Percentiles rank a stretch among this genome's conserved stretches.
Conservation (phyloP, 1,284 basidiomycete genomes). For the Boletus smithii region DNA sequence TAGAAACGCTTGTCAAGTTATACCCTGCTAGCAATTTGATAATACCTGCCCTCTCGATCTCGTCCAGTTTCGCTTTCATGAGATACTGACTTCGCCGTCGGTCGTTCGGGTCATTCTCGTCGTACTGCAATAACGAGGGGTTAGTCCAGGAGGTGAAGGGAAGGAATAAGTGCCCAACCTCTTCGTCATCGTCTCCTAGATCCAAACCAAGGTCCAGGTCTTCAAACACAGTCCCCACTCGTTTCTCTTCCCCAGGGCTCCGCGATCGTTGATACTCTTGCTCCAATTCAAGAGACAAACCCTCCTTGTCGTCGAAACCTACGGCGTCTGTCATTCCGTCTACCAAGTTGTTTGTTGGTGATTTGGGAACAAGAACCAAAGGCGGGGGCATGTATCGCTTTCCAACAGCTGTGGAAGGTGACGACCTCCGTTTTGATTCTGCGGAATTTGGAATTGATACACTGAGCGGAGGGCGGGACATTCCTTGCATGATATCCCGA, state of each 20-base stretch:
- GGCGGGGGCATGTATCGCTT: conserved; percentile 47
- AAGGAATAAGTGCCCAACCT: conserved; percentile 14
- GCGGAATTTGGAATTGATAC: conserved; percentile 30
- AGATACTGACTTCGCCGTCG: conserved; percentile 66
- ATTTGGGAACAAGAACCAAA: conserved; percentile 42
- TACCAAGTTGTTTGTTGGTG: conserved; percentile 19
- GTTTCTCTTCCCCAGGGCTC: conserved; percentile 54
- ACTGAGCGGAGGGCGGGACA: conserved; percentile 38
- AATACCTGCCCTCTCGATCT: conserved; percentile 62
- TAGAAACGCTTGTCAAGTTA: conserved; percentile 27
- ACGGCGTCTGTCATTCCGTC: conserved; percentile 11
- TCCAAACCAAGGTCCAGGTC: conserved; percentile 68
- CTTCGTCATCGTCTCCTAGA: conserved; percentile 37
- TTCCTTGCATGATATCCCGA: conserved; percentile 40
- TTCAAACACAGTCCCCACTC: conserved; percentile 66
- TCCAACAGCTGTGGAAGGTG: conserved; percentile 26
- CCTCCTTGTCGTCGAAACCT: conserved; percentile 25
- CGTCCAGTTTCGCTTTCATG: conserved; percentile 68
- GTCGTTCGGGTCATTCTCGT: conserved; percentile 66
- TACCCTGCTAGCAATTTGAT: conserved; percentile 2
- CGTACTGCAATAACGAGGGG: conserved; percentile 43
- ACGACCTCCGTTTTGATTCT: conserved; percentile 27
- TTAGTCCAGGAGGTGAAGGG: conserved; percentile 10
- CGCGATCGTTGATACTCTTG: conserved; percentile 37
- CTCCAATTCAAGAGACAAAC: conserved; percentile 30